Base-by-base conservation (phyloP, 2,329 filamentous ascomycete species). In the Epichloe coenophiala region DNA sequence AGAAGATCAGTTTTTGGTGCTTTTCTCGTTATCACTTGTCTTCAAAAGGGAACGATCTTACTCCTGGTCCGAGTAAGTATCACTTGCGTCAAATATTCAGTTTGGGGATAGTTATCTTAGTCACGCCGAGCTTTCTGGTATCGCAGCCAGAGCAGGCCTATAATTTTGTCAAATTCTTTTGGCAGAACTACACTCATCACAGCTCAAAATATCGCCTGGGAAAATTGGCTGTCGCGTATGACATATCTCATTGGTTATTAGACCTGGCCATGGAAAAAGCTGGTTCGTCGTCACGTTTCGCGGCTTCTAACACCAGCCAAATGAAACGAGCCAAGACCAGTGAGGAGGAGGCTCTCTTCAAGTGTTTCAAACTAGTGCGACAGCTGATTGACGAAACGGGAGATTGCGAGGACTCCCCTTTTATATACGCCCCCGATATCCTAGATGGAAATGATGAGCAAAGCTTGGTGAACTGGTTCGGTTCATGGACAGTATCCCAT, bases 401-500 rank as follows among this genome's bases (percentile, higher is more conserved):
- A 37, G 54, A 57, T 23, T 56, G 55, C 13, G 47, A 52, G 36
- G 33, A 52, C 27, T 39, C 53, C 21, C 65, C 70, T 3, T 57
- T 81, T 5, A 59, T 75, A 2, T 73, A 70, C 58, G 74, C 73
- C 0, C 70, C 71, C 13, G 57, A 65, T 3, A 61, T 55, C 1
- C 75, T 83, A 44, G 72, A 80, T 50, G 67, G 71, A 1, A 76
- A 77, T 50, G 78, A 83, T 53, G 80, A 84, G 58, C 75, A 81
- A 58, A 80, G 74, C 51, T 64, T 84, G 31, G 71, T 83, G 9
- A 78, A 81, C 54, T 82, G 77, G 74, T 83, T 81, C 59, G 77
- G 75, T 1, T 76, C 69, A 61, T 83, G 79, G 80, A 68, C 77
- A 1, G 64, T 69, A 35, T 53, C 61, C 50, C 71, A 73, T 33